Conservation (phyloP, 768 basidiomycete species). For the Suillus bovinus region DNA sequence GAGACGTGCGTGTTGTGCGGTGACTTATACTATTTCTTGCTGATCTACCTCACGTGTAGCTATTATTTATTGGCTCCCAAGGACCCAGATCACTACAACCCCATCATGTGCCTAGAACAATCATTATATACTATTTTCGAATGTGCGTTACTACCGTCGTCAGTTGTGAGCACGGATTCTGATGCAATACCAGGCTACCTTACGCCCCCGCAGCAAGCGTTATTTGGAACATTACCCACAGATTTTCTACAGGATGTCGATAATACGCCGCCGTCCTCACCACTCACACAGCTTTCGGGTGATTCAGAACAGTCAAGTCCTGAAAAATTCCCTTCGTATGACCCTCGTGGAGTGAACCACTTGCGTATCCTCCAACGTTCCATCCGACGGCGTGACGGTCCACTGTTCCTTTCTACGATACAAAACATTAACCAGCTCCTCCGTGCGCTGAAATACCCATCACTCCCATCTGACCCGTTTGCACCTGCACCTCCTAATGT, state of each 20-base stretch:
- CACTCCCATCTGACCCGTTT: conserved; percentile 52
- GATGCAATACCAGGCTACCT: conserved; percentile 54
- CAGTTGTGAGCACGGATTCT: conserved; percentile 5
- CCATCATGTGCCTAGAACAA: conserved; percentile 76
- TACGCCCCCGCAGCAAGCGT: conserved; percentile 58
- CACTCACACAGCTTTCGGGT: conserved; percentile 27
- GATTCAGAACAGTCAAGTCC: conserved; percentile 34
- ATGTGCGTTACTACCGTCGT: conserved; percentile 39
- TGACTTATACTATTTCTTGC: not conserved
- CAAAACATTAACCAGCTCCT: conserved; percentile 61
- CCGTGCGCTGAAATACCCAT: conserved; percentile 65
- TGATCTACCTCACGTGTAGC: conserved; percentile 36
- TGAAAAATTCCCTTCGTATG: conserved; percentile 31
- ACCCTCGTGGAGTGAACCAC: conserved; percentile 34
- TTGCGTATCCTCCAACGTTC: conserved; percentile 71
- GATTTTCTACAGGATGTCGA: conserved; percentile 29
- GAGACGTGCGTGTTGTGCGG: conserved; percentile 53
- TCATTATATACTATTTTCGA: conserved; percentile 72
- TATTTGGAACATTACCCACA: conserved; percentile 68
- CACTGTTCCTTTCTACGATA: conserved; percentile 66
- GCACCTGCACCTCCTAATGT: conserved; percentile 45
- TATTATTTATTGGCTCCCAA: conserved; percentile 78
- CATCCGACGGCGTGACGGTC: conserved; percentile 68
- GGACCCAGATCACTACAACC: conserved; percentile 86
- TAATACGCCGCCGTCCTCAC: conserved; percentile 33